phyloP scores from a whole-genome alignment of 257 asterid genomes.

The Solanum pennellii region DNA sequence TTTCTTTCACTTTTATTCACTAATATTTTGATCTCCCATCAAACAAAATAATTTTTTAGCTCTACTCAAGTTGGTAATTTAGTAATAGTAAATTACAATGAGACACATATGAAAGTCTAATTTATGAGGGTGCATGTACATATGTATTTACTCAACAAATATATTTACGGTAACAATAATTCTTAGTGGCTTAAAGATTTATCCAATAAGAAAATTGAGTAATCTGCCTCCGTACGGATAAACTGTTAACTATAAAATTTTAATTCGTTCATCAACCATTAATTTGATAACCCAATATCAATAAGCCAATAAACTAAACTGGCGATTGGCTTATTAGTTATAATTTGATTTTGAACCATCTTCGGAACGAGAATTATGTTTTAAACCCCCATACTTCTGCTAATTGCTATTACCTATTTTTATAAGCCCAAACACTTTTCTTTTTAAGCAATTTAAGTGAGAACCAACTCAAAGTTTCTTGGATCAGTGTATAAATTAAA shows the following conservation, averaged over 20 bases:
- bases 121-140: background rate
- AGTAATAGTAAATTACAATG: too few relatives aligned
- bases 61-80: too few relatives aligned
- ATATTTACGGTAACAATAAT: background rate
- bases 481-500: background rate
- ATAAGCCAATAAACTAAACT: background rate
- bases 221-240: background rate
- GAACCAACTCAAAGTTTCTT: background rate
- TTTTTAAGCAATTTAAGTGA: background rate
- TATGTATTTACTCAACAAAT: background rate
- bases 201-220: background rate
- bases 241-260: background rate
- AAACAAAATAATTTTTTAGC: too few relatives aligned
- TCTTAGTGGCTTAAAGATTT: background rate
- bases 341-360: too few relatives aligned
- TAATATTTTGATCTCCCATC: too few relatives aligned
- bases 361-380: too few relatives aligned
- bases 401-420: background rate
- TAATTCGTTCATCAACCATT: background rate
- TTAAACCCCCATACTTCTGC: background rate
- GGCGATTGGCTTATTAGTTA: fast-evolving
- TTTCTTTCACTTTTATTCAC: too few relatives aligned
- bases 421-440: background rate
- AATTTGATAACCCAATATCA: background rate
- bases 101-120: too few relatives aligned